Base-by-base conservation (phyloP, 495 filamentous ascomycete species). In the Hypoxylon cercidicola region DNA sequence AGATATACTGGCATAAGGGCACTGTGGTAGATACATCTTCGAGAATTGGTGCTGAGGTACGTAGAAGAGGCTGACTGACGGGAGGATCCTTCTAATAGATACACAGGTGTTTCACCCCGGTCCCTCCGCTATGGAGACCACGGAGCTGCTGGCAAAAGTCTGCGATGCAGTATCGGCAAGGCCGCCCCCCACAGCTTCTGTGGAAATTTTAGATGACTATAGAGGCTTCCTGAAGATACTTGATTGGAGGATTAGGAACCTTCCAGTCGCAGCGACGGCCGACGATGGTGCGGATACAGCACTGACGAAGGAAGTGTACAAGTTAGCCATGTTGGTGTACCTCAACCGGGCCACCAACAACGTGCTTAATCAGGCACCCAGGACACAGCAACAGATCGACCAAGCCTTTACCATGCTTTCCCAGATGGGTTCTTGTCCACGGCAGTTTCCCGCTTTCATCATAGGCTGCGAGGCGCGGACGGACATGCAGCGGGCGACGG, bases 401-500 rank as follows among this genome's bases (percentile, higher is more conserved):
- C 41, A 35, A 37, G 69, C 67, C 7, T 74, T 72, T 43, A 15
- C 52, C 25, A 52, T 66, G 13, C 30, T 75, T 11, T 25, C 56
- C 21, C 40, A 58, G 37, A 23, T 74, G n/a, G 34, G 57, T 12
- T 59, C 65, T 20, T 78, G 74, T 30, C 41, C 73, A 16, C 71
- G 64, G 4, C 74, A 74, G 30, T 77, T 77, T 50, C 74, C 75
- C 13, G 39, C 78, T 16, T 72, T 79, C 35, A 64, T 78, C 35
- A 43, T 78, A 15, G 77, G 75, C 19, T 77, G 73, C 62, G 75
- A 79, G 51, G 75, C 77, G 7, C 54, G 70, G 37, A 67, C 54
- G 28, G 75, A 79, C 56, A 72, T 73, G n/a, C 72, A 75, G 35
- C 63, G 74, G 37, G 67, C 68, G 3, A 58, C 54, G 0, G 50